phyloP scores from a whole-genome alignment of 1,139 yeast genomes.

The Yamadazyma conglobata region DNA sequence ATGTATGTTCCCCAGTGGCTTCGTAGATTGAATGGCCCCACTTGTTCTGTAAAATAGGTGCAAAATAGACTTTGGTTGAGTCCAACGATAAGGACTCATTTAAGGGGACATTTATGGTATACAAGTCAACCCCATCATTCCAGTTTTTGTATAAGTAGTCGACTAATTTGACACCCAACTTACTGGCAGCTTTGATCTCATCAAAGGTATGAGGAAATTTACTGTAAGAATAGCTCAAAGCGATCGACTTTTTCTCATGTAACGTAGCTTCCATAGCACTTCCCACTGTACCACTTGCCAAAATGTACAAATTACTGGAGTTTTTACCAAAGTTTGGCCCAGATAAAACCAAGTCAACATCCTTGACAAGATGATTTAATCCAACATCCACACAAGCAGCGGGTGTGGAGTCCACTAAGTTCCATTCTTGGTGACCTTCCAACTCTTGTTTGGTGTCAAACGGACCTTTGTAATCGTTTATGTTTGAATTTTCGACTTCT shows the following conservation, averaged over 20 bases:
- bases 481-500: conserved; percentile 17
- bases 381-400: conserved; percentile 96
- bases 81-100: conserved; percentile 45
- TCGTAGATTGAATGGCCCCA: conserved; percentile 63
- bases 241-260: conserved; percentile 71
- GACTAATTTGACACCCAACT: conserved; percentile 60
- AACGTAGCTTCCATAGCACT: conserved; percentile 95
- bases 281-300: conserved; percentile 96
- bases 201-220: conserved; percentile 50
- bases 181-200: conserved; percentile 63
- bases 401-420: conserved; percentile 84
- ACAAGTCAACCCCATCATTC: conserved; percentile 55
- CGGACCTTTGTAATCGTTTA: conserved; percentile 67
- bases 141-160: conserved; percentile 49
- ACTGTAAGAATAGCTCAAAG: conserved; percentile 78
- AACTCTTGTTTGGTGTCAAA: conserved; percentile 44
- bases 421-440: conserved; percentile 68
- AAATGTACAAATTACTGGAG: conserved; percentile 82
- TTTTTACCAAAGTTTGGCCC: conserved; percentile 97
- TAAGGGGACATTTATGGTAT: conserved; percentile 82
- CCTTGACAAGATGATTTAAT: conserved; percentile 60
- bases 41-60: conserved; percentile 73
- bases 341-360: conserved; percentile 74
- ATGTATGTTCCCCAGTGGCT: conserved; percentile 30
- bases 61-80: conserved; percentile 60